Conservation (phyloP, 768 basidiomycete genomes). For the Asterophora parasitica region DNA sequence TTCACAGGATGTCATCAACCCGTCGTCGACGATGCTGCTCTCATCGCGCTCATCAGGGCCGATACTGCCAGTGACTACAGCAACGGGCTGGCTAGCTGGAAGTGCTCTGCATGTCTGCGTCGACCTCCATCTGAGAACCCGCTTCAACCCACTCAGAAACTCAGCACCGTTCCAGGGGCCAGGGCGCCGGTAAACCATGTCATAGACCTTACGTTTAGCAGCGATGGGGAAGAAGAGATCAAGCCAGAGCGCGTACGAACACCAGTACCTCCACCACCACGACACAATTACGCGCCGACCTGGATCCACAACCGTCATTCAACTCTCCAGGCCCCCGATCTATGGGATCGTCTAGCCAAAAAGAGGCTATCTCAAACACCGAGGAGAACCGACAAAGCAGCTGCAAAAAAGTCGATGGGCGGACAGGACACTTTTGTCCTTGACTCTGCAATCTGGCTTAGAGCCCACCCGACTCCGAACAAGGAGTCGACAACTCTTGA, state of each 20-base stretch:
- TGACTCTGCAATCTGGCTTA: conserved; percentile 7
- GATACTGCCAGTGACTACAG: conserved; percentile 10
- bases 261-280: neutral
- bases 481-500: too few species aligned
- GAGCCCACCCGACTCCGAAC: neutral
- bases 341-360: conserved; percentile 7
- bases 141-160: too few species aligned
- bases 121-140: neutral
- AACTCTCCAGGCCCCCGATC: neutral
- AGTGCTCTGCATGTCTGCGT: conserved; percentile 15
- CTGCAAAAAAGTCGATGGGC: neutral
- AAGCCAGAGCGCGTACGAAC: conserved; percentile 1
- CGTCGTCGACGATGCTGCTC: conserved; percentile 25
- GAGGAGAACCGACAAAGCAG: neutral
- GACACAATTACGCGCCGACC: conserved; percentile 13
- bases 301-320: conserved; percentile 16
- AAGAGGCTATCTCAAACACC: neutral
- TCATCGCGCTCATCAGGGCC: conserved; percentile 26
- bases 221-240: conserved; percentile 5
- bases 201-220: conserved; percentile 7
- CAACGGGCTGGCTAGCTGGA: conserved; percentile 20
- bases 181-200: neutral
- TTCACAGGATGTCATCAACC: conserved; percentile 32
- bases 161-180: too few species aligned
- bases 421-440: neutral